Percentiles rank a stretch among this genome's conserved stretches.
Evolutionary conservation across 176 grass and related monocot genomes (phyloP).

Genomic region (Zoysia japonica): DNA sequence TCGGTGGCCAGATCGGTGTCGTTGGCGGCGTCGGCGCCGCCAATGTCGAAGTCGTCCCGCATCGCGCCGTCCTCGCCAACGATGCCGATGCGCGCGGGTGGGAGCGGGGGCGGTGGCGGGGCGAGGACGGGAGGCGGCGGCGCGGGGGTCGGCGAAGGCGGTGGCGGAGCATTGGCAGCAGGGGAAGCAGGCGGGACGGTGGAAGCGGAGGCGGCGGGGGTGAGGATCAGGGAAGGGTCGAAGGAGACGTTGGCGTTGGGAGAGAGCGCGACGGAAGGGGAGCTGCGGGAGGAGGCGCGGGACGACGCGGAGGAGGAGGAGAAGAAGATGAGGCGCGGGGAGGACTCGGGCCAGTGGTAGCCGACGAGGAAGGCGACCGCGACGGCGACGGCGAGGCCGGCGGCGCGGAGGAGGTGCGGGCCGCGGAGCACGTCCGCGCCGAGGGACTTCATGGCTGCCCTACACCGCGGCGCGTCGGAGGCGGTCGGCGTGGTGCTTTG

Average conservation of each 20-base stretch:
- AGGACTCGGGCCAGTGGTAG: slow-evolving; percentile 67
- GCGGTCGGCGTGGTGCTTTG: slow-evolving; percentile 42
- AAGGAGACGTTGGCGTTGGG: slow-evolving; percentile 66
- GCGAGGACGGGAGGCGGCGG: slow-evolving; percentile 33
- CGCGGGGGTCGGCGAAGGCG: slow-evolving; percentile 7
- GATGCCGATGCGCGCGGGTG: slow-evolving; percentile 57
- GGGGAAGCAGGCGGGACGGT: slow-evolving; percentile 9
- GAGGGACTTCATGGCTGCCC: slow-evolving; percentile 61
- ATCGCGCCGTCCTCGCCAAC: slow-evolving; percentile 69
- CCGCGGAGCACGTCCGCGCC: slow-evolving; percentile 50
- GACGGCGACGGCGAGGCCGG: slow-evolving; percentile 58
- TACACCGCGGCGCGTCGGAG: not conserved
- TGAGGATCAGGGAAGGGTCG: slow-evolving; percentile 52
- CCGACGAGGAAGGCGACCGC: slow-evolving; percentile 76
- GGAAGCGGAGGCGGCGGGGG: not conserved
- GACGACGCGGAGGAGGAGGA: slow-evolving; percentile 33
- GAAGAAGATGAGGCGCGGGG: slow-evolving; percentile 56
- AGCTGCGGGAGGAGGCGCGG: not conserved
- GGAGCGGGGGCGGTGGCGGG: not conserved
- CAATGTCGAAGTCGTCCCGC: slow-evolving; percentile 73
- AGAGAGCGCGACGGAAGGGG: slow-evolving; percentile 58
- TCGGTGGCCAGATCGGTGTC: slow-evolving; percentile 55
- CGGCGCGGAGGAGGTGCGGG: slow-evolving; percentile 51
- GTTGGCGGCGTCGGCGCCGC: slow-evolving; percentile 18
- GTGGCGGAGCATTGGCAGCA: slow-evolving; percentile 40